Conservation (phyloP, 345 rosid species). For the Punica granatum region DNA sequence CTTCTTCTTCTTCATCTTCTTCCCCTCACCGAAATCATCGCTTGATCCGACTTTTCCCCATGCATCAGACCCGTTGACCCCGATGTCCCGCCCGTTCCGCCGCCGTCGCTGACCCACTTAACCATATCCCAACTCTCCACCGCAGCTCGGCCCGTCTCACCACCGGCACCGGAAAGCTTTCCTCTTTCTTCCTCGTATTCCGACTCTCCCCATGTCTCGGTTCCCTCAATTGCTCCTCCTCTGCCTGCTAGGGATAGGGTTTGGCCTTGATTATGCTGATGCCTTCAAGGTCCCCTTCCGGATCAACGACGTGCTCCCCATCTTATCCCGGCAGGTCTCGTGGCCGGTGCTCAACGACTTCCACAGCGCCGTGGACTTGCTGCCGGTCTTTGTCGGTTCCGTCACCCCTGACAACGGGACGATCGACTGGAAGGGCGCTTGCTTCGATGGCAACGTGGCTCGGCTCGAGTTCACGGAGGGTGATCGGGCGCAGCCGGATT, state of each 20-base stretch:
- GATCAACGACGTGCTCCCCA: constrained; percentile 74
- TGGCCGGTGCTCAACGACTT: constrained; percentile 85
- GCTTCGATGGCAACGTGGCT: constrained; percentile 82
- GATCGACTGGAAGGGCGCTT: constrained; percentile 79
- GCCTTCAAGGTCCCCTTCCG: constrained; percentile 66
- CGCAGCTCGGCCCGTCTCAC: not conserved
- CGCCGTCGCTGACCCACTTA: not conserved
- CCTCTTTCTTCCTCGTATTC: not conserved
- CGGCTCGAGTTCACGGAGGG: constrained; percentile 52
- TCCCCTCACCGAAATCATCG: not conserved
- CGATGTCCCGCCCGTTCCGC: constrained; percentile 1
- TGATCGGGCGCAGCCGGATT: constrained; percentile 44
- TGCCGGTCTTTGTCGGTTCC: constrained; percentile 82
- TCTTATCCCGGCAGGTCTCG: constrained; percentile 76
- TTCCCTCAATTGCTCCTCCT: constrained; percentile 12
- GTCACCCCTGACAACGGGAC: constrained; percentile 54
- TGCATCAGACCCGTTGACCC: not conserved
- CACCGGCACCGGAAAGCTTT: not conserved
- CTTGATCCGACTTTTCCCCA: not conserved
- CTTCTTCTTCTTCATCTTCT: not conserved
- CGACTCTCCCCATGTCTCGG: constrained; percentile 3
- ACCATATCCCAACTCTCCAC: not conserved
- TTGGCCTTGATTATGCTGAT: constrained; percentile 19
- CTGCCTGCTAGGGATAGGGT: constrained; percentile 16
- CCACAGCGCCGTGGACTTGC: constrained; percentile 81